Conservation (phyloP, 225 moss, liverwort and hornwort genomes). For the Straminergon stramineum region DNA sequence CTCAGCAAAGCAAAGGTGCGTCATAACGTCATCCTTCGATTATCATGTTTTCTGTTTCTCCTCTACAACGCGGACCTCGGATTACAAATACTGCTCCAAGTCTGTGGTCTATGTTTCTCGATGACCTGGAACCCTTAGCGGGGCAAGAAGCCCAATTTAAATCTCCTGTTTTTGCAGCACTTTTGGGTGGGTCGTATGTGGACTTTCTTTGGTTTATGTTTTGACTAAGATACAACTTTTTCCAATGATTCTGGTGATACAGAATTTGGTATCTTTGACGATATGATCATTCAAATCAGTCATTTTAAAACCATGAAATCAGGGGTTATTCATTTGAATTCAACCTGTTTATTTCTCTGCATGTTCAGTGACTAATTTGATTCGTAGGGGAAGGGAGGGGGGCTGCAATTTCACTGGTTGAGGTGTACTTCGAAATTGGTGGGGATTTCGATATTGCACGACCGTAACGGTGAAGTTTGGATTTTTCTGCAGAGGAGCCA, state of each 20-base stretch:
- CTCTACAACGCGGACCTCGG: not conserved
- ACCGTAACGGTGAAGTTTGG: not conserved
- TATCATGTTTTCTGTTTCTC: not conserved
- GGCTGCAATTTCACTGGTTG: not conserved
- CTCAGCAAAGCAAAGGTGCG: slow-evolving; percentile 32
- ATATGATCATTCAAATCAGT: not conserved
- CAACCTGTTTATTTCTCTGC: not conserved
- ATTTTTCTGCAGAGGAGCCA: slow-evolving; percentile 19
- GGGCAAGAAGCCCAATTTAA: not conserved
- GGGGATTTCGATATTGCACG: not conserved
- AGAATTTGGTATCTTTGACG: not conserved
- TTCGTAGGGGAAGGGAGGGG: not conserved
- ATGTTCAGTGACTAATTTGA: not conserved
- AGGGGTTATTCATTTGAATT: not conserved
- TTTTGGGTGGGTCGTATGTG: not conserved
- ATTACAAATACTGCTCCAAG: not conserved
- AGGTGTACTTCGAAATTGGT: not conserved
- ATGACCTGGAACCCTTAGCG: not conserved
- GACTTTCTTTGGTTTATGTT: not conserved
- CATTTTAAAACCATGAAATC: not conserved
- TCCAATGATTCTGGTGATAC: not conserved
- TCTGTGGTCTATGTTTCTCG: not conserved
- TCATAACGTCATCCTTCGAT: not conserved
- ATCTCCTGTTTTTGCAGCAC: not conserved
- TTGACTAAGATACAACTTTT: not conserved